Evolutionary conservation across 2,329 filamentous ascomycete genomes (phyloP).

Genomic region (Ceratocystis smalleyi): DNA sequence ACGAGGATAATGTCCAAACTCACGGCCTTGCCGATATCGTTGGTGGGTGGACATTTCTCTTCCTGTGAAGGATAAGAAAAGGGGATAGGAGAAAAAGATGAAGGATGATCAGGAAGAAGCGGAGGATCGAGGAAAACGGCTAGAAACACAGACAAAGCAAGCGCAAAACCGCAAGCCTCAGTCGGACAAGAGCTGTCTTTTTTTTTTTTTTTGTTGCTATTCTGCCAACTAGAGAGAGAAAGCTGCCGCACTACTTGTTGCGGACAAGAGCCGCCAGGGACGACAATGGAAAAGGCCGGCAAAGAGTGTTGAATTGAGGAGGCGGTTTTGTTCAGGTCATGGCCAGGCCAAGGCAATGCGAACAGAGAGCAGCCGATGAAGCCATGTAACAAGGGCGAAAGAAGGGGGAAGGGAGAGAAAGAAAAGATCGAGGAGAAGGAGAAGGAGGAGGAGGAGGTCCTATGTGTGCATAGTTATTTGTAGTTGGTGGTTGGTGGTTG

Average conservation of each 20-base stretch:
- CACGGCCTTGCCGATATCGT: slow-evolving; percentile 7
- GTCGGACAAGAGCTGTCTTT: background rate
- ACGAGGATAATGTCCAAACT: slow-evolving; percentile 3
- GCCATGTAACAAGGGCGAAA: no score
- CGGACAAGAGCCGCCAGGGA: no score
- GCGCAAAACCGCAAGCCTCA: background rate
- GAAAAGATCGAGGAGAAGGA: no score
- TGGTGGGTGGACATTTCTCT: slow-evolving; percentile 6
- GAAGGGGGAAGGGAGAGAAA: no score
- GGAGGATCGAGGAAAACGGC: background rate
- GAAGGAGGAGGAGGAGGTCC: no score
- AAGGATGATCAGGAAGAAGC: background rate
- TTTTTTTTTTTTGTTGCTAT: background rate
- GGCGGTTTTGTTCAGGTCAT: no score
- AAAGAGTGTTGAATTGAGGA: no score
- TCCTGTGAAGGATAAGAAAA: background rate
- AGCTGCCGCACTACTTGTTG: background rate
- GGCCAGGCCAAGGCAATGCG: no score
- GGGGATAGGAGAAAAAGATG: background rate
- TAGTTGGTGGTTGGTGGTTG: no score
- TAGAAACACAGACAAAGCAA: background rate
- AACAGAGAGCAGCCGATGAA: no score
- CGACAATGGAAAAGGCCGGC: no score
- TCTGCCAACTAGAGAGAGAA: background rate
- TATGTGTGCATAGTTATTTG: no score